Evolutionary conservation across 1,139 yeast species (phyloP).

Genomic region (Saccharomyces pastorianus): DNA sequence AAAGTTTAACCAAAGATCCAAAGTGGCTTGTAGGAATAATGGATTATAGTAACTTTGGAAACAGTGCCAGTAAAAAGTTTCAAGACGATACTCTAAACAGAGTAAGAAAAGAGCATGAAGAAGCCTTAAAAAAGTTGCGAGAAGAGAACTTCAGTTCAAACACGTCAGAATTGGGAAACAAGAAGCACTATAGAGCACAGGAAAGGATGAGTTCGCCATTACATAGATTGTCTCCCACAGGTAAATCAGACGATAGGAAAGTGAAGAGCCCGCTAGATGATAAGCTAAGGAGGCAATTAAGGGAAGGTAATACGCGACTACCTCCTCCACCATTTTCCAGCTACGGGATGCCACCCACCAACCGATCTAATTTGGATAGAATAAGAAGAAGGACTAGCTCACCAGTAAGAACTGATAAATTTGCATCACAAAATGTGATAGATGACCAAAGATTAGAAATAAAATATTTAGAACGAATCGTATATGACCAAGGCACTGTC

Average conservation of each 20-base stretch:
- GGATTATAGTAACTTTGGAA: not conserved
- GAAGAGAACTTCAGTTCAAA: not conserved
- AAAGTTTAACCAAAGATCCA: not conserved
- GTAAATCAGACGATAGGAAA: not conserved
- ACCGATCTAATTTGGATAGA: not conserved
- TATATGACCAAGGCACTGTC: not conserved
- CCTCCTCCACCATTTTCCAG: not conserved
- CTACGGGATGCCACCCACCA: not conserved
- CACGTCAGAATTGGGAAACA: not conserved
- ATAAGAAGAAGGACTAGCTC: not conserved
- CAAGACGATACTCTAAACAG: slow-evolving; percentile 4
- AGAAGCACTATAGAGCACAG: not conserved
- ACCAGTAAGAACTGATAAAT: not conserved
- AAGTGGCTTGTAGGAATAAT: not conserved
- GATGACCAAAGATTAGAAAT: not conserved
- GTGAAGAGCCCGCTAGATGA: slow-evolving; percentile 3
- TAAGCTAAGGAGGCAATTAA: slow-evolving; percentile 5
- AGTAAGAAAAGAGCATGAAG: slow-evolving; percentile 4
- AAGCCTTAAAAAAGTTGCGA: not conserved
- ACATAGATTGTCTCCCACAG: not conserved
- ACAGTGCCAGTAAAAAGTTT: not conserved
- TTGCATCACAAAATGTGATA: not conserved
- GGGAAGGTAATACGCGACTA: not conserved
- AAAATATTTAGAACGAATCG: not conserved
- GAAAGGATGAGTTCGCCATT: not conserved